Percentiles rank a stretch among this genome's conserved stretches.
Evolutionary conservation across 371 early-diverging fungal species (phyloP).

Genomic region (Chytridiales sp.): DNA sequence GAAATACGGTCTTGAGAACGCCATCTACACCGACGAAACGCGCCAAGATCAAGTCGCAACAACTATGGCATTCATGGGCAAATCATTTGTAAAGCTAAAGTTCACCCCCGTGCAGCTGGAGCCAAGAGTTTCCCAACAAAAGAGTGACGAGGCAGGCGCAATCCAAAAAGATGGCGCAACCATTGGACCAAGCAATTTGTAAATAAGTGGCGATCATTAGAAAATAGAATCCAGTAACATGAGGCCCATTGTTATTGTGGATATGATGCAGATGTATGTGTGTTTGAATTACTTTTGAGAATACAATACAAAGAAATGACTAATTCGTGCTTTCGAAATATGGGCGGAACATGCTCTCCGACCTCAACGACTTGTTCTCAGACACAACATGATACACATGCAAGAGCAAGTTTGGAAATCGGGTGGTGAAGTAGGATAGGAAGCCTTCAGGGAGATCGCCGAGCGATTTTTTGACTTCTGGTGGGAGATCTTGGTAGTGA

Average conservation of each 20-base stretch:
- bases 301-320: neutral
- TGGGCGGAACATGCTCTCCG: constrained; percentile 65
- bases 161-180: no score
- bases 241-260: no score
- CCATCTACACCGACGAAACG: constrained; percentile 1
- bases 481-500: constrained; percentile 92
- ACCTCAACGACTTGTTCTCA: constrained; percentile 51
- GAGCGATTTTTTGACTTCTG: constrained; percentile 68
- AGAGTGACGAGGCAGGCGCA: no score
- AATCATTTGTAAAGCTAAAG: constrained; percentile 2
- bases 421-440: constrained; percentile 80
- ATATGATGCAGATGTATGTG: neutral
- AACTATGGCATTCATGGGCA: constrained; percentile 10
- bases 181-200: no score
- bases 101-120: constrained; percentile 12
- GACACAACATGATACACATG: constrained; percentile 57
- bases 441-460: constrained; percentile 89
- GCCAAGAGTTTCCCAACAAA: neutral
- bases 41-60: neutral
- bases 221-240: no score
- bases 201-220: no score
- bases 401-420: constrained; percentile 86
- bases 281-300: neutral
- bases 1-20: constrained; percentile 5
- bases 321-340: constrained; percentile 52